Conservation (phyloP, 73 alveolate genomes). For the Blepharisma japonicum region DNA sequence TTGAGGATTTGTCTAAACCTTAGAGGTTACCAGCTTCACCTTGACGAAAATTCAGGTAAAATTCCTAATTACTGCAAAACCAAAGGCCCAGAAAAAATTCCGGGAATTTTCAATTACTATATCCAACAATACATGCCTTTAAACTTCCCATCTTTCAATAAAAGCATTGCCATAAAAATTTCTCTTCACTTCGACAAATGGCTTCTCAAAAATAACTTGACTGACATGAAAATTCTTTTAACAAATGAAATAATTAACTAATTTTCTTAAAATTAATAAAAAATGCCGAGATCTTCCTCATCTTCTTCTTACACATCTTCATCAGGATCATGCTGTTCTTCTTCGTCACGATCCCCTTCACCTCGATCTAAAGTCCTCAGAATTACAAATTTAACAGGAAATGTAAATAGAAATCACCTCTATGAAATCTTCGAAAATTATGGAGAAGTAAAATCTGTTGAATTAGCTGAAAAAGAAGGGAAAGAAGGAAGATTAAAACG, state of each 20-base stretch:
- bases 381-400: slow-evolving; percentile 12
- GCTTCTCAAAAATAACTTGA: background rate
- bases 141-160: background rate
- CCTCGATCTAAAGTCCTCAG: background rate
- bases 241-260: too few species aligned
- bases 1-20: background rate
- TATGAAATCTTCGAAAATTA: slow-evolving; percentile 21
- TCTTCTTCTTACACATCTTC: slow-evolving; percentile 6
- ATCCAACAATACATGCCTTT: slow-evolving; percentile 24
- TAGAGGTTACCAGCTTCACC: too few species aligned
- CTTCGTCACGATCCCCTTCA: slow-evolving; percentile 20
- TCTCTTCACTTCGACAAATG: slow-evolving; percentile 9
- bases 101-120: slow-evolving; percentile 1
- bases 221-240: slow-evolving; percentile 16
- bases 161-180: background rate
- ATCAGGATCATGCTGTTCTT: background rate
- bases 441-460: slow-evolving; percentile 1
- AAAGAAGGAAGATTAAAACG: slow-evolving; percentile 17
- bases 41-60: background rate
- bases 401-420: slow-evolving; percentile 13
- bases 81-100: background rate
- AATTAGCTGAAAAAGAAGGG: slow-evolving; percentile 20
- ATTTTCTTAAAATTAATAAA: too few species aligned
- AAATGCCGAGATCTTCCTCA: background rate
- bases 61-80: background rate